Evolutionary conservation across 257 asterid genomes (phyloP).

Genomic region (Henckelia pumila): DNA sequence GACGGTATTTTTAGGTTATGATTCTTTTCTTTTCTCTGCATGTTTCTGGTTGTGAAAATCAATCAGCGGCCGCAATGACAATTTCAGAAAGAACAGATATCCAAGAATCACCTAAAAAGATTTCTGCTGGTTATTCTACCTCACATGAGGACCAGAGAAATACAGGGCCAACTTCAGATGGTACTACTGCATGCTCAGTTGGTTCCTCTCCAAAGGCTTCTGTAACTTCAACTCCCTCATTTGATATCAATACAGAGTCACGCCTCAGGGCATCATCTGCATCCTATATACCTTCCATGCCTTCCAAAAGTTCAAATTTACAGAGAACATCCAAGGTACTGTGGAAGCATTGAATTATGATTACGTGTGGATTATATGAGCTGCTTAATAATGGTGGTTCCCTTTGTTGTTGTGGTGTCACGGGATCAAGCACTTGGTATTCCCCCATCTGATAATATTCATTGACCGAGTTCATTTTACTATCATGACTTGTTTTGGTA

Average conservation of each 20-base stretch:
- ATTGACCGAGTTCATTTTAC: not conserved
- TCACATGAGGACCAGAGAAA: conserved; percentile 16
- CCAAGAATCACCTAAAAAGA: conserved; percentile 27
- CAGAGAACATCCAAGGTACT: conserved; percentile 5
- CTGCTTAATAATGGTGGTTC: conserved; percentile 15
- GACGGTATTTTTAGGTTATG: not conserved
- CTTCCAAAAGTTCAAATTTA: conserved; percentile 41
- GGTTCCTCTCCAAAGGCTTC: conserved; percentile 33
- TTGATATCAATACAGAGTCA: conserved; percentile 37
- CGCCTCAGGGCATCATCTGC: conserved; percentile 46
- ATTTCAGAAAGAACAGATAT: conserved; percentile 25
- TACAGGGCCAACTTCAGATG: conserved; percentile 33
- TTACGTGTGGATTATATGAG: not conserved
- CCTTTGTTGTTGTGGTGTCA: conserved; percentile 2
- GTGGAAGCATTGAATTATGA: too few species aligned
- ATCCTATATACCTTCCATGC: conserved; percentile 33
- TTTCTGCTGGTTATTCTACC: conserved; percentile 30
- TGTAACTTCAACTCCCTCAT: conserved; percentile 29
- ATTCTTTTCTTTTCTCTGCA: conserved; percentile 21
- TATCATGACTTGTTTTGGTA: not conserved
- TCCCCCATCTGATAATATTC: not conserved
- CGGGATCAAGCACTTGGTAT: conserved; percentile 4
- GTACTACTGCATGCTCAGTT: conserved; percentile 20
- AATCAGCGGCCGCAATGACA: conserved; percentile 21
- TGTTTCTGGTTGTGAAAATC: conserved; percentile 42